These are phyloP conservation scores for Cucurbita maxima DNA, from an alignment of 306 rosid genomes.

Conservation along the genomic window DNA sequence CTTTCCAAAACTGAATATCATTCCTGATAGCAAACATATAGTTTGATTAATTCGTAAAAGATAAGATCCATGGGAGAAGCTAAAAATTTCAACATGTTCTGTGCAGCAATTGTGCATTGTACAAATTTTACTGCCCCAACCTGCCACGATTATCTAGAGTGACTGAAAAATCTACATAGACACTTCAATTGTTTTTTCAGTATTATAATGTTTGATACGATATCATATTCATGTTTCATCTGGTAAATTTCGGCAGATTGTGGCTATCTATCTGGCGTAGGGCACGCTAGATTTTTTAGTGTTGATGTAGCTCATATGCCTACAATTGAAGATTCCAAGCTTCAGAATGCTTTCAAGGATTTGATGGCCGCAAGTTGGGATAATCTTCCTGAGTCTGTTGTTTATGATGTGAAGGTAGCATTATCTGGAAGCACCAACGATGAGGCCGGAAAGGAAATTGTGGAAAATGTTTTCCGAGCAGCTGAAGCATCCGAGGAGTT, in stretches of 20 bases:
- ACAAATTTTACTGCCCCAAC: background rate
- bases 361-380: conserved; percentile 51
- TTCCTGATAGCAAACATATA: background rate
- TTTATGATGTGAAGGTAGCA: conserved; percentile 38
- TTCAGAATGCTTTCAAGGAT: conserved; percentile 70
- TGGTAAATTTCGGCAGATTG: conserved; percentile 28
- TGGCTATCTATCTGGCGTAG: conserved; percentile 40
- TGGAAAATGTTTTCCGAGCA: conserved; percentile 53
- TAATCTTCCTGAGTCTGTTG: conserved; percentile 25
- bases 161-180: background rate
- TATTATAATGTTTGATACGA: background rate
- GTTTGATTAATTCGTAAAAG: background rate
- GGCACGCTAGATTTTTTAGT: conserved; percentile 40
- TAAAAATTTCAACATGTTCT: background rate
- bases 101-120: background rate
- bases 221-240: background rate
- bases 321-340: conserved; percentile 40
- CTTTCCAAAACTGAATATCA: background rate
- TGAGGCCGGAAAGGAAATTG: conserved; percentile 45
- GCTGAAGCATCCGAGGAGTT: conserved; percentile 81
- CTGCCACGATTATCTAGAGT: background rate
- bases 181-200: background rate
- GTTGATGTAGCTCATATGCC: conserved; percentile 46
- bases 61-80: background rate
- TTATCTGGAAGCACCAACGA: conserved; percentile 58